Percentiles rank a stretch among this genome's conserved stretches.
These are phyloP conservation scores for Cucurbitaria berberidis DNA, from an alignment of 2,329 filamentous ascomycete species.

Conservation along the genomic window DNA sequence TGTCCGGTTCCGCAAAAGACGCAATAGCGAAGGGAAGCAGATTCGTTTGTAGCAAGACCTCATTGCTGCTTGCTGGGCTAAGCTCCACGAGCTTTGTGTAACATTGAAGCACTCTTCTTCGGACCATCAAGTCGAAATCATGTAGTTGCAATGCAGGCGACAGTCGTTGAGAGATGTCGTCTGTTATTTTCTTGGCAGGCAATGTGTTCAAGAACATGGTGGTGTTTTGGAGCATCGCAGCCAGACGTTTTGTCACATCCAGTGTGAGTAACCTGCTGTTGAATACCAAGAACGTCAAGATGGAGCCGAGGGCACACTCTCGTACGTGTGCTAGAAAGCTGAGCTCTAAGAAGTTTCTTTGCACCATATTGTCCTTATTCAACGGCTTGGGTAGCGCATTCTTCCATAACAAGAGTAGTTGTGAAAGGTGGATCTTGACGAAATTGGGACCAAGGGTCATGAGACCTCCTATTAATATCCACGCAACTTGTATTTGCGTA, in stretches of 20 bases:
- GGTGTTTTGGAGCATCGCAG: conserved; percentile 93
- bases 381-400: conserved; percentile 94
- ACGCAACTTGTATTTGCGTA: conserved; percentile 96
- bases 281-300: conserved; percentile 90
- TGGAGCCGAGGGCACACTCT: conserved; percentile 90
- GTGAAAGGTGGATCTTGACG: conserved; percentile 96
- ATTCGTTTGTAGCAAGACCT: conserved; percentile 88
- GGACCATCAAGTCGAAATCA: conserved; percentile 91
- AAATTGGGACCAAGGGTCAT: conserved; percentile 98
- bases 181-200: conserved; percentile 80
- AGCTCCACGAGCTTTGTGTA: conserved; percentile 90
- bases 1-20: conserved; percentile 90
- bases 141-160: conserved; percentile 85
- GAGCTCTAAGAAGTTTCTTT: conserved; percentile 83
- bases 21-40: conserved; percentile 87
- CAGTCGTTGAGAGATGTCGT: conserved; percentile 83
- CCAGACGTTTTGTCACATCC: conserved; percentile 91
- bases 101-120: conserved; percentile 90
- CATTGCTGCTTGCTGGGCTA: conserved; percentile 82
- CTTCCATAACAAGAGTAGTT: conserved; percentile 93
- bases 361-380: conserved; percentile 87
- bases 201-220: conserved; percentile 86
- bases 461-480: conserved; percentile 93
- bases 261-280: conserved; percentile 90
- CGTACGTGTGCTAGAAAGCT: conserved; percentile 93